Evolutionary conservation across 2,329 filamentous ascomycete genomes (phyloP), one percentile per base, ranked within the genome.

Genomic region (Colletotrichum tanaceti): DNA sequence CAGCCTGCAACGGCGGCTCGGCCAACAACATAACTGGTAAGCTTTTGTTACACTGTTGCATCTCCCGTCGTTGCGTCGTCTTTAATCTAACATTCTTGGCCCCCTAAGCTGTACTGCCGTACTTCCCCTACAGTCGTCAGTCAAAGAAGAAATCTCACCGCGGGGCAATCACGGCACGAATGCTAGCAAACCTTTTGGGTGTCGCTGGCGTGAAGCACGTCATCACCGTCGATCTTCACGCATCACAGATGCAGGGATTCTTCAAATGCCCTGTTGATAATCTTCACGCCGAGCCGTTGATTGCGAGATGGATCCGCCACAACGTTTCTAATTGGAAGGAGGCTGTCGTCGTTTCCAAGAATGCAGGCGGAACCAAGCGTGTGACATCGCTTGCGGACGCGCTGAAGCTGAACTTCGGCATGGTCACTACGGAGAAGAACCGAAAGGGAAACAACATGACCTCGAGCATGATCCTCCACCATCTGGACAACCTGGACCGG

Each of bases 61-160:
- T 20, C 2, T n/a, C 71, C 71, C 63, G 72, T 65, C 58, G 16
- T 55, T 22, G 9, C 9, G 9, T 10, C 9, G 2, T 38, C 59
- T 46, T 63, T 65, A 52, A 69, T 46, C 64, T 65, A 52, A 69
- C 50, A 35, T 9, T 4, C 38, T 13, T 18, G 28, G 32, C 9
- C 32, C 22, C 60, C 68, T 4, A 76, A 95, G 93, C 93, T 73
- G 93, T 96, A 72, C 88, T 96, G 76, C 93, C 93, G 14, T 98
- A 98, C 82, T 99, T 98, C 77, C 96, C 96, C n/a, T 99, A 99
- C 84, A 98, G 94, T 74, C 93, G 96, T 71, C 96, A 99, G 81
- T 98, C 95, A 67, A 99, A 99, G 86, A 98, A 98, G 86, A 99
- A 99, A 83, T 94, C 93, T 65, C 95, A 98, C 77, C 89, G 96